phyloP scores from a whole-genome alignment of 371 early-diverging fungal genomes.

The Apophysomyces variabilis region DNA sequence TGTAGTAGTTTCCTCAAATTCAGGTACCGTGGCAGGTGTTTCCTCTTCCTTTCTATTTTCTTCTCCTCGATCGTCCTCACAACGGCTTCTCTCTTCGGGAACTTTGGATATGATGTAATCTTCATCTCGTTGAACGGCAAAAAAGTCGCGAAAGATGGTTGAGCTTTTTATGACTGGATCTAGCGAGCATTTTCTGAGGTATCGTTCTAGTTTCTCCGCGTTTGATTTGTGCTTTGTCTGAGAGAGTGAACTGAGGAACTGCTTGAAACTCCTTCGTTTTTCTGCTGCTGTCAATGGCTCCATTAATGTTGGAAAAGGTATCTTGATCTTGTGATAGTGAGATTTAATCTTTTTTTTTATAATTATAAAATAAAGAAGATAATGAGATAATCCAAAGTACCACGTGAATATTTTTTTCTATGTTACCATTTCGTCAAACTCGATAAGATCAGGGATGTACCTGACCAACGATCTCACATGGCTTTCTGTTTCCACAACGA shows the following conservation, averaged over 20 bases:
- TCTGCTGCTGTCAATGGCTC: constrained; percentile 29
- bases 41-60: constrained; percentile 2
- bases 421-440: constrained; percentile 49
- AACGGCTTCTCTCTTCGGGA: not conserved
- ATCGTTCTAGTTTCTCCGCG: constrained; percentile 51
- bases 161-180: constrained; percentile 39
- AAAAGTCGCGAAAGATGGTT: constrained; percentile 51
- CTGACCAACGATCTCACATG: constrained; percentile 52
- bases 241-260: constrained; percentile 31
- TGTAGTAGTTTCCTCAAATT: not conserved
- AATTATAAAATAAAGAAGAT: not conserved
- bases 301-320: constrained; percentile 45
- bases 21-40: not conserved
- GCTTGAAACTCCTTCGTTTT: constrained; percentile 44
- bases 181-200: constrained; percentile 39
- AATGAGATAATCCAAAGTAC: not conserved
- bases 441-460: constrained; percentile 63
- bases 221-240: constrained; percentile 38
- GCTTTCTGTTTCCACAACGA: constrained; percentile 56
- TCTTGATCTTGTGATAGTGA: constrained; percentile 47
- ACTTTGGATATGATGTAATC: constrained; percentile 30
- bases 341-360: constrained; percentile 36
- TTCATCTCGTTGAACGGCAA: constrained; percentile 53
- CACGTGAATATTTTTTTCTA: constrained; percentile 6
- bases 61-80: not conserved